Conservation (phyloP, 441 rosid genomes). For the Arabidopsis hybrid region DNA sequence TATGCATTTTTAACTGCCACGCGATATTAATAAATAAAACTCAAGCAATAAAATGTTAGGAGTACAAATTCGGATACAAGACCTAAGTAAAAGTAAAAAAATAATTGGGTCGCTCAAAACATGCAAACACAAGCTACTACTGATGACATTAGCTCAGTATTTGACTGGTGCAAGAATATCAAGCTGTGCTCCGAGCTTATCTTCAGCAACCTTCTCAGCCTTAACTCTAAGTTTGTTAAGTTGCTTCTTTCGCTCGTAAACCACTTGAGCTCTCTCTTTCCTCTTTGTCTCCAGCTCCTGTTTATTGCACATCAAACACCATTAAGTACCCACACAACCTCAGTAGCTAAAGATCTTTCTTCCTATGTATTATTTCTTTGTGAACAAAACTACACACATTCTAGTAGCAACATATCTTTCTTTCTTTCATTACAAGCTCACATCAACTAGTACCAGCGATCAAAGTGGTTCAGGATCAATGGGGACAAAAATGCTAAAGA, state of each 20-base stretch:
- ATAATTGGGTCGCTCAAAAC: conserved; percentile 7
- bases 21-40: not conserved
- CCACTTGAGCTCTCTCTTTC: conserved; percentile 72
- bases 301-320: not conserved
- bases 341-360: not conserved
- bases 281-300: conserved; percentile 85
- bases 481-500: not conserved
- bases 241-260: conserved; percentile 79
- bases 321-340: not conserved
- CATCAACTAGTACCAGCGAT: not conserved
- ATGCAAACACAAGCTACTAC: conserved; percentile 5
- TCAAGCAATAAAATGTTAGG: not conserved
- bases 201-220: conserved; percentile 77
- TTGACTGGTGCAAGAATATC: conserved; percentile 68
- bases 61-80: not conserved
- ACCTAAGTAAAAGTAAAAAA: conserved; percentile 1
- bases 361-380: not conserved
- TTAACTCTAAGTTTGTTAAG: conserved; percentile 67
- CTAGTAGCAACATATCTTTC: not conserved
- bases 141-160: conserved; percentile 50
- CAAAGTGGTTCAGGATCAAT: not conserved
- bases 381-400: conserved; percentile 4
- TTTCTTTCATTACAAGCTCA: not conserved
- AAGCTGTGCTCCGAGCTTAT: conserved; percentile 77
- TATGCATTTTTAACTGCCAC: too few species aligned